phyloP scores from a whole-genome alignment of 75 land plant species.

The Ceratopteris richardii region DNA sequence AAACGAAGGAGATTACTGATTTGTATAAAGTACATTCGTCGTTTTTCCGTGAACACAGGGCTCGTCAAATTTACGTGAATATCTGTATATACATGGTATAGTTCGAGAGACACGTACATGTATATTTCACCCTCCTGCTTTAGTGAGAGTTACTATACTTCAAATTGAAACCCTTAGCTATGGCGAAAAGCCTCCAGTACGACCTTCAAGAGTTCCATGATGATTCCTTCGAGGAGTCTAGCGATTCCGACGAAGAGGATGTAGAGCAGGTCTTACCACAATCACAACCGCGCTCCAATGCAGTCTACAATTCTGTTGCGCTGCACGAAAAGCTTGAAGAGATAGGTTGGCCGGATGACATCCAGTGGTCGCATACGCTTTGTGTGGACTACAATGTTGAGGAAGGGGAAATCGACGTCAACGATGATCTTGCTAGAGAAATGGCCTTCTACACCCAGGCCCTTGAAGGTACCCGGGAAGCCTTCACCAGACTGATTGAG shows the following conservation, averaged over 20 bases:
- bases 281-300: constrained; percentile 56
- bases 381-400: constrained; percentile 33
- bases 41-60: too few relatives aligned
- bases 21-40: too few relatives aligned
- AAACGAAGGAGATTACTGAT: too few relatives aligned
- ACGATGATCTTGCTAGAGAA: constrained; percentile 82
- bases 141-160: too few relatives aligned
- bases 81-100: too few relatives aligned
- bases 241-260: constrained; percentile 12
- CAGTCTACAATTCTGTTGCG: constrained; percentile 54
- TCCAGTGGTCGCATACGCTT: constrained; percentile 72
- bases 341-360: constrained; percentile 73
- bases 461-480: constrained; percentile 61
- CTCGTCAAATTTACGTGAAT: too few relatives aligned
- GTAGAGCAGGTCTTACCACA: constrained; percentile 25
- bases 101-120: too few relatives aligned
- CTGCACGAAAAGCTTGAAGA: constrained; percentile 81
- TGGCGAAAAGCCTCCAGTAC: neutral
- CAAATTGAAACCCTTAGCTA: too few relatives aligned
- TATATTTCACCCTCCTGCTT: too few relatives aligned
- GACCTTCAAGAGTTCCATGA: neutral
- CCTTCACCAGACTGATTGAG: constrained; percentile 56
- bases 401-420: constrained; percentile 50
- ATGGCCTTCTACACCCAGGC: constrained; percentile 87
- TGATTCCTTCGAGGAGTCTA: constrained; percentile 1